Percentiles rank a stretch among this genome's conserved stretches.
Evolutionary conservation across 257 asterid genomes (phyloP).

Genomic region (Scutellaria minor): DNA sequence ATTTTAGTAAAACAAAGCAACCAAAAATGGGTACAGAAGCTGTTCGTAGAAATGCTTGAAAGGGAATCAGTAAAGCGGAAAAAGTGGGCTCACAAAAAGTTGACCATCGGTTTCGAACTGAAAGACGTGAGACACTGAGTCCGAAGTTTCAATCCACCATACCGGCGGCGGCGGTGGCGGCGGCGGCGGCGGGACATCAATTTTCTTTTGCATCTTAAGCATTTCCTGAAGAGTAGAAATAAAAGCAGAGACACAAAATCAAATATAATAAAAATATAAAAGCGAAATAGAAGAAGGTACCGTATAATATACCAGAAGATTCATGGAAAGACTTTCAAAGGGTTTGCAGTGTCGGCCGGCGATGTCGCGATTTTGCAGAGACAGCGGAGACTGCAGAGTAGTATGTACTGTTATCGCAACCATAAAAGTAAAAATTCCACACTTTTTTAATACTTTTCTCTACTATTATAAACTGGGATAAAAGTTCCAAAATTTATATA

Average conservation of each 20-base stretch:
- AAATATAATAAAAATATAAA: background rate
- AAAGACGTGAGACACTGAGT: slow-evolving; percentile 66
- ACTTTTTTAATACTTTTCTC: too few species aligned
- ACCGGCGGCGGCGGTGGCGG: slow-evolving; percentile 51
- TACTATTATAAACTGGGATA: too few species aligned
- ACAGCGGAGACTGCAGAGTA: background rate
- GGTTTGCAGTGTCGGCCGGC: slow-evolving; percentile 37
- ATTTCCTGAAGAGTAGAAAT: slow-evolving; percentile 49
- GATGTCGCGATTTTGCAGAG: slow-evolving; percentile 38
- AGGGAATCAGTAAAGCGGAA: background rate
- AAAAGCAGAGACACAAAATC: background rate
- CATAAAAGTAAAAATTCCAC: too few species aligned
- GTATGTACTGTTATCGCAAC: too few species aligned
- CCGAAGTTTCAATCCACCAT: slow-evolving; percentile 84
- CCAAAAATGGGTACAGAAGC: slow-evolving; percentile 26
- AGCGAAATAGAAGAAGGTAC: background rate
- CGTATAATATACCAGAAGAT: slow-evolving; percentile 37
- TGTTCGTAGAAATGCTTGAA: slow-evolving; percentile 36
- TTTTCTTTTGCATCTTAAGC: slow-evolving; percentile 55
- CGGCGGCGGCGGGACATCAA: slow-evolving; percentile 36
- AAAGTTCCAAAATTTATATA: too few species aligned
- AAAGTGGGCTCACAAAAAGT: slow-evolving; percentile 56
- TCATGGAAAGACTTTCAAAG: slow-evolving; percentile 43
- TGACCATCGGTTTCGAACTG: slow-evolving; percentile 82
- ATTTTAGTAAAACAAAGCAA: slow-evolving; percentile 6